These are phyloP conservation scores for Boletus pseudopeckii DNA, from an alignment of 768 basidiomycete species.

Conservation along the genomic window DNA sequence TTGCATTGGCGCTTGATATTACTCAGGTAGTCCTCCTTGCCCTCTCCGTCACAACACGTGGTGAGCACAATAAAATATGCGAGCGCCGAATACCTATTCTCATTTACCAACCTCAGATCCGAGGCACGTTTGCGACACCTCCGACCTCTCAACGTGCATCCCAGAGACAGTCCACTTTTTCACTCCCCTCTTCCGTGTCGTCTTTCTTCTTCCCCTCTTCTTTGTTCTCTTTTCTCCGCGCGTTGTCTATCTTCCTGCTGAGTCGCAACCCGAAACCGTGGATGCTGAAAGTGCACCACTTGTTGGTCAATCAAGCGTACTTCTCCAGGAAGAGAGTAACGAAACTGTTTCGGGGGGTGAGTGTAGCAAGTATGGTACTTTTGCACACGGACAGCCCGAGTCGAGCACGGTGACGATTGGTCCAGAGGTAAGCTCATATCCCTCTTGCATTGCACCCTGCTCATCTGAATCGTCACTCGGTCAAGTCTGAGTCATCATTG, in stretches of 20 bases:
- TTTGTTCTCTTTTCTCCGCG: conserved; percentile 61
- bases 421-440: conserved; percentile 8
- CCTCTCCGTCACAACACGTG: conserved; percentile 35
- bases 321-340: conserved; percentile 48
- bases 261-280: conserved; percentile 14
- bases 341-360: conserved; percentile 31
- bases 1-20: conserved; percentile 58
- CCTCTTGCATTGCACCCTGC: not conserved
- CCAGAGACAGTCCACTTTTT: conserved; percentile 45
- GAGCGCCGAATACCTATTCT: not conserved
- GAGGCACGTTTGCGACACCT: conserved; percentile 16
- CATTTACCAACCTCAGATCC: conserved; percentile 9
- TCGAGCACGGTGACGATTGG: not conserved
- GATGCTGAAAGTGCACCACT: conserved; percentile 27
- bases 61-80: conserved; percentile 22
- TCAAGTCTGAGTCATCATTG: conserved; percentile 16
- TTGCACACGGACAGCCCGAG: conserved; percentile 27
- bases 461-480: not conserved
- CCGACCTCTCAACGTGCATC: conserved; percentile 29
- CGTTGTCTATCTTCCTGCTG: conserved; percentile 48
- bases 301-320: conserved; percentile 44
- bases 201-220: conserved; percentile 60
- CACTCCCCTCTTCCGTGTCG: conserved; percentile 62
- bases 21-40: conserved; percentile 54
- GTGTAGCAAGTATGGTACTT: conserved; percentile 75